phyloP scores from a whole-genome alignment of 768 basidiomycete species.

The Stropharia rugosoannulata region DNA sequence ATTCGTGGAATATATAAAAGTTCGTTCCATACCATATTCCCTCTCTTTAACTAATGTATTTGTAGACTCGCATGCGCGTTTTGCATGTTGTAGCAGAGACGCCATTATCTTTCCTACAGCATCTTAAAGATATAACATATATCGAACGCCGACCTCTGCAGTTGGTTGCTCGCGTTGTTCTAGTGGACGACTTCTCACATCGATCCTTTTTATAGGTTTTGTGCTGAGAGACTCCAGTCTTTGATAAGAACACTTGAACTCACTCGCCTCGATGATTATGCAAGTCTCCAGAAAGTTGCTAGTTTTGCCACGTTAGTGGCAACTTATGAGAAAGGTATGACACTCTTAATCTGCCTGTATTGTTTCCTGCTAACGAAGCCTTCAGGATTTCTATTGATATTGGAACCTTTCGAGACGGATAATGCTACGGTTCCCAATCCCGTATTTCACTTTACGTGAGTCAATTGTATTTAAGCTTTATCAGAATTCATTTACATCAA shows the following conservation, averaged over 20 bases:
- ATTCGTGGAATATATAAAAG: slow-evolving; percentile 98
- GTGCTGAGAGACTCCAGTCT: slow-evolving; percentile 93
- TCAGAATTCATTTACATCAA: slow-evolving; percentile 11
- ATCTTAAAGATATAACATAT: slow-evolving; percentile 98
- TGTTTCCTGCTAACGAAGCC: neutral
- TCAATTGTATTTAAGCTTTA: neutral
- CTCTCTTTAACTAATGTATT: neutral
- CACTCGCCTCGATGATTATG: slow-evolving; percentile 86
- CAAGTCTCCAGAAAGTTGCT: slow-evolving; percentile 92
- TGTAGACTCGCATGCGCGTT: slow-evolving; percentile 97
- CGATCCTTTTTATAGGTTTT: slow-evolving; percentile 61
- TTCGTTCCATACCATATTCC: slow-evolving; percentile 22
- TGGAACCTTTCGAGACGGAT: slow-evolving; percentile 98
- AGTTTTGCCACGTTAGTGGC: slow-evolving; percentile 95
- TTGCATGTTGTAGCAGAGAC: slow-evolving; percentile 99
- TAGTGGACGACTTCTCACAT: neutral
- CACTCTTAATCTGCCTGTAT: slow-evolving; percentile 1
- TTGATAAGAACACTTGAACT: slow-evolving; percentile 91
- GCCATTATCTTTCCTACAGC: slow-evolving; percentile 93
- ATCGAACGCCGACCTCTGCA: slow-evolving; percentile 92
- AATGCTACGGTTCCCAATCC: slow-evolving; percentile 98
- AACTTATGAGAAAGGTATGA: slow-evolving; percentile 92
- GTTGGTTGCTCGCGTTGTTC: slow-evolving; percentile 39
- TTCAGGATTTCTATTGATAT: slow-evolving; percentile 92
- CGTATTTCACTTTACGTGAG: slow-evolving; percentile 93